phyloP scores from a whole-genome alignment of 2,329 filamentous ascomycete species.

The Colletotrichum costaricense region DNA sequence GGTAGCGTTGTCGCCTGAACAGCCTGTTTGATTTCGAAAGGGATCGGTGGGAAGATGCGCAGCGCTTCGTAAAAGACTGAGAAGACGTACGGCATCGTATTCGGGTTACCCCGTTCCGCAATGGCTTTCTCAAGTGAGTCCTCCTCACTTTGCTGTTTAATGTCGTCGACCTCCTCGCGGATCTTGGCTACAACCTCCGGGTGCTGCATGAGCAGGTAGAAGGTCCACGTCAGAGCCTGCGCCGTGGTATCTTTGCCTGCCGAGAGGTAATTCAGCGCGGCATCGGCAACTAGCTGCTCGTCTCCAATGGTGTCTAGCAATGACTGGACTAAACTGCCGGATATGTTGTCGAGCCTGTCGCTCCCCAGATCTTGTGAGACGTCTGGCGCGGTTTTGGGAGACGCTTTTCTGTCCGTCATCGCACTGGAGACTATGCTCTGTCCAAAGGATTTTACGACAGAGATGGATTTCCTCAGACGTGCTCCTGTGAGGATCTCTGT shows the following conservation, averaged over 20 bases:
- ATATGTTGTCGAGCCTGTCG: slow-evolving; percentile 51
- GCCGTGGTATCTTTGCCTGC: slow-evolving; percentile 74
- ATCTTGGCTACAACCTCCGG: slow-evolving; percentile 53
- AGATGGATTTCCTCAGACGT: slow-evolving; percentile 60
- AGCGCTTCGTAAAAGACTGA: slow-evolving; percentile 72
- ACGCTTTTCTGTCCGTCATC: slow-evolving; percentile 49
- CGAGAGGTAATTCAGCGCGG: slow-evolving; percentile 74
- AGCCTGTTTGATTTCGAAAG: slow-evolving; percentile 74
- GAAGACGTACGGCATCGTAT: slow-evolving; percentile 64
- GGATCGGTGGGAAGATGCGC: slow-evolving; percentile 72
- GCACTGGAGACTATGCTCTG: slow-evolving; percentile 67
- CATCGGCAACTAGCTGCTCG: slow-evolving; percentile 68
- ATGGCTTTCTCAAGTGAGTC: slow-evolving; percentile 38
- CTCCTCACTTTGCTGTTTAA: slow-evolving; percentile 31
- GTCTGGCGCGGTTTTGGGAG: not conserved
- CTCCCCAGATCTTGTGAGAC: slow-evolving; percentile 12
- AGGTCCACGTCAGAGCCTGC: slow-evolving; percentile 72
- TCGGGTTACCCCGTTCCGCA: slow-evolving; percentile 48
- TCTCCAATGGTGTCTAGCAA: slow-evolving; percentile 67
- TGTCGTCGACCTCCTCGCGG: slow-evolving; percentile 51
- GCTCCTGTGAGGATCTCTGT: slow-evolving; percentile 65
- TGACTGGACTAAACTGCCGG: slow-evolving; percentile 70
- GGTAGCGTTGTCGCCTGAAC: slow-evolving; percentile 64
- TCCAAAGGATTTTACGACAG: slow-evolving; percentile 66
- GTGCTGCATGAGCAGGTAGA: slow-evolving; percentile 69